phyloP scores from a whole-genome alignment of 352 stramenopile species.

The Phytopythium cucurbitacearum region DNA sequence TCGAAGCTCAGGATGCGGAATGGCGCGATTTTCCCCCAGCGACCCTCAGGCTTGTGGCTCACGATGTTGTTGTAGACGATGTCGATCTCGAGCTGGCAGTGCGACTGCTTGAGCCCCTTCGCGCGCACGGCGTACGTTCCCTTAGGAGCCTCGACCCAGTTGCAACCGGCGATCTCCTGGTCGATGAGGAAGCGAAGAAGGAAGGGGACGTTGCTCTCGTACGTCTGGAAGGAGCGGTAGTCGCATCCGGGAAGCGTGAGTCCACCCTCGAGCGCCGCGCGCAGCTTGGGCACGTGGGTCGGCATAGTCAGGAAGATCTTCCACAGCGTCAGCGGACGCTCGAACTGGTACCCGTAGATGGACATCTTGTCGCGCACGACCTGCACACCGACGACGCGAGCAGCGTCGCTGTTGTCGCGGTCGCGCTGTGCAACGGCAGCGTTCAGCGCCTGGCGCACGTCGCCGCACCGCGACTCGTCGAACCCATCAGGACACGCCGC shows the following conservation, averaged over 20 bases:
- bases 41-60: constrained; percentile 89
- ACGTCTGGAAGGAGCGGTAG: constrained; percentile 86
- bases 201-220: constrained; percentile 99
- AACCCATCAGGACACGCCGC: constrained; percentile 77
- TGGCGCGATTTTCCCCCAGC: constrained; percentile 97
- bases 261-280: constrained; percentile 87
- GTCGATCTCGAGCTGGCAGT: constrained; percentile 96
- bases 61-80: constrained; percentile 97
- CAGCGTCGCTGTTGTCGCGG: constrained; percentile 31
- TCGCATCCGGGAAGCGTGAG: constrained; percentile 66
- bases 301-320: constrained; percentile 96
- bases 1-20: constrained; percentile 98
- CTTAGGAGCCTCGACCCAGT: constrained; percentile 94
- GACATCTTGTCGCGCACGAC: constrained; percentile 77
- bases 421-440: constrained; percentile 45
- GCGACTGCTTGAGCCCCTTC: constrained; percentile 74
- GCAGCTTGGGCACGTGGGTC: constrained; percentile 92
- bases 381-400: constrained; percentile 66
- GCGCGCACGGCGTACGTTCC: constrained; percentile 89
- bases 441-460: constrained; percentile 72
- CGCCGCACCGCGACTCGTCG: constrained; percentile 53
- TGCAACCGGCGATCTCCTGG: constrained; percentile 94
- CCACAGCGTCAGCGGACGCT: constrained; percentile 60
- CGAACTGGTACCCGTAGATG: constrained; percentile 87
- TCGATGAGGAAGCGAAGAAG: constrained; percentile 99